Evolutionary conservation across 768 basidiomycete genomes (phyloP).

Genomic region (Naematelia encephala): DNA sequence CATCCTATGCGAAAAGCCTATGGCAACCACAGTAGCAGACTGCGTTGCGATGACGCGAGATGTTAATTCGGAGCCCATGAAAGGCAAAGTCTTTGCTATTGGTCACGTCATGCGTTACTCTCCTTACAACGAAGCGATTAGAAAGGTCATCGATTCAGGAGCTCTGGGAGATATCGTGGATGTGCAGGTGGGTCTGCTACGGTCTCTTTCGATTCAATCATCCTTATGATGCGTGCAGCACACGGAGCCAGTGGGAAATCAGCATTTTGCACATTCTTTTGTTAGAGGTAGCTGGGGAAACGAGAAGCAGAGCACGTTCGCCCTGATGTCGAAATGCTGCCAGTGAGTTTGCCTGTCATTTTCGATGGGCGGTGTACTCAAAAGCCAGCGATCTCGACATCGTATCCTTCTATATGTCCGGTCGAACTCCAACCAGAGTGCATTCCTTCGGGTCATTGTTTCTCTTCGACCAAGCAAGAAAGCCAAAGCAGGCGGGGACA

Average conservation of each 20-base stretch:
- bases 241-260: slow-evolving; percentile 75
- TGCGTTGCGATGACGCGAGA: slow-evolving; percentile 71
- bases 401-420: slow-evolving; percentile 20
- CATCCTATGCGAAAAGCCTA: slow-evolving; percentile 76
- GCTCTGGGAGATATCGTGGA: slow-evolving; percentile 73
- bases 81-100: slow-evolving; percentile 76
- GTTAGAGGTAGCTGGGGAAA: slow-evolving; percentile 76
- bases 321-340: slow-evolving; percentile 83
- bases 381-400: slow-evolving; percentile 72
- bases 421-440: slow-evolving; percentile 54
- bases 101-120: slow-evolving; percentile 91
- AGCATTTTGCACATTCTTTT: slow-evolving; percentile 83
- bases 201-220: slow-evolving; percentile 56
- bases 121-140: slow-evolving; percentile 69
- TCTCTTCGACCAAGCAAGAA: slow-evolving; percentile 70
- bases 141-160: slow-evolving; percentile 67
- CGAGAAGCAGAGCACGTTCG: slow-evolving; percentile 68
- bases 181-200: slow-evolving; percentile 50
- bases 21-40: slow-evolving; percentile 71
- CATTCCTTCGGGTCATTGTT: slow-evolving; percentile 82
- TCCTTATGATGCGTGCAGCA: slow-evolving; percentile 78
- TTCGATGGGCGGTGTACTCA: no score
- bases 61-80: slow-evolving; percentile 64
- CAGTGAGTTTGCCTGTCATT: slow-evolving; percentile 63
- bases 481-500: slow-evolving; percentile 65